Base-by-base conservation (phyloP, 306 rosid species). In the Vigna angularis region DNA sequence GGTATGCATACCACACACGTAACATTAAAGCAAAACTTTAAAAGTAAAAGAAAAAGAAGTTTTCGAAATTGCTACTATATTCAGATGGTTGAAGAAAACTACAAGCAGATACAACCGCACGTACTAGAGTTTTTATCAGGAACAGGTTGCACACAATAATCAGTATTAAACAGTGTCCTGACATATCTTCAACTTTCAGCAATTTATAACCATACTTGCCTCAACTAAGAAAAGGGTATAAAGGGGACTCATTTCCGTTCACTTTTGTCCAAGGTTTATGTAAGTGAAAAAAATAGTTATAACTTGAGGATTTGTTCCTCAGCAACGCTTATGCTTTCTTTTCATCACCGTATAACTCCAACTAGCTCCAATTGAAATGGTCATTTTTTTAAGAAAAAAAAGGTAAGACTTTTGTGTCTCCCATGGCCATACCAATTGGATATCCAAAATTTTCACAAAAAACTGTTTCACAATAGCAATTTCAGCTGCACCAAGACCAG, bases 181-280 rank as follows among this genome's bases (percentile, higher is more conserved):
- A 42, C 40, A 72, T 6, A 26, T 67, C 58, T 40, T 70, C 63
- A 70, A 61, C 63, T 50, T 70, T 61, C 45, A 76, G 58, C 61
- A 69, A 13, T 56, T 47, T n/a, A 72, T 18, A 72, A 14, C 34
- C 75, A 73, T 47, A 52, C 26, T 62, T 22, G 67, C 48, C 58
- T 63, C 26, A 68, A 47, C 44, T 51, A 7, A 12, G 44, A 51
- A 42, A 34, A 40, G 17, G 12, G n/a, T 18, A 38, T 9, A 61
- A 79, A 66, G 13, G 38, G 68, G 69, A 9, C 56, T 62, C 66
- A 22, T 65, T 76, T 49, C 55, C 38, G 38, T 79, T 20, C 15
- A 59, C 48, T 78, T 70, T 62, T 70, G 51, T 38, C 22, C 48
- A 47, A 10, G 45, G 55, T 53, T 47, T 61, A 28, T 57, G 18